Base-by-base conservation (phyloP, 345 rosid genomes). In the Eutrema yunnanense region DNA sequence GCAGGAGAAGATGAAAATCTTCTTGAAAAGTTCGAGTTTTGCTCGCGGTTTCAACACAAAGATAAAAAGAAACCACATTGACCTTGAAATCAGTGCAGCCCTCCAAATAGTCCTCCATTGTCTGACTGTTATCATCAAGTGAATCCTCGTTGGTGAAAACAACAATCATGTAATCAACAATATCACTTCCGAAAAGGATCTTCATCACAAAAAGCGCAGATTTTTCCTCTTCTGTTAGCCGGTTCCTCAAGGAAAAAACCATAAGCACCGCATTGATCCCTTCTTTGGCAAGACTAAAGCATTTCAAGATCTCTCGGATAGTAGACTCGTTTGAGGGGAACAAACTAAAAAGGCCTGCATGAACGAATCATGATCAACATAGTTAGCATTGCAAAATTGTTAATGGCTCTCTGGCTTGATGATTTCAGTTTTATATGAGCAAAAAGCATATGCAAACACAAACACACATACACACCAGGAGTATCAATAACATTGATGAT, bases 101-200 rank as follows among this genome's bases (percentile, higher is more conserved):
- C 3, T 84, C 87, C 62, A 86, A 37, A 68, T 86, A 86, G 61
- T 85, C 92, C 26, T 90, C 85, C 67, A 90, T 72, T 0, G 88
- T 90, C 47, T 85, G 85, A 1, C 84, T 88, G n/a, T 80, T 80
- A 10, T 86, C 92, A 71, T 84, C 86, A 38, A 90, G 83, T 9
- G 84, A 83, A 73, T 90, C 97, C 46, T 90, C 97, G 32, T 92
- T 92, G 8, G 95, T 90, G 73, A 90, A 90, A 22, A 90, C 85
- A 16, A 87, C 84, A 70, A 88, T 83, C 92, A 90, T 88, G 74
- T 87, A 84, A 74, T 83, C 71, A 57, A 82, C 26, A 62, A 88
- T 86, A 64, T 87, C 86, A 51, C 65, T 74, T 53, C 95, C 92
- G 32, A 90, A 88, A 77, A 90, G 78, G 56, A 80, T 82, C 50